Evolutionary conservation across 2,329 filamentous ascomycete genomes (phyloP).

Genomic region (Cercospora sp.): DNA sequence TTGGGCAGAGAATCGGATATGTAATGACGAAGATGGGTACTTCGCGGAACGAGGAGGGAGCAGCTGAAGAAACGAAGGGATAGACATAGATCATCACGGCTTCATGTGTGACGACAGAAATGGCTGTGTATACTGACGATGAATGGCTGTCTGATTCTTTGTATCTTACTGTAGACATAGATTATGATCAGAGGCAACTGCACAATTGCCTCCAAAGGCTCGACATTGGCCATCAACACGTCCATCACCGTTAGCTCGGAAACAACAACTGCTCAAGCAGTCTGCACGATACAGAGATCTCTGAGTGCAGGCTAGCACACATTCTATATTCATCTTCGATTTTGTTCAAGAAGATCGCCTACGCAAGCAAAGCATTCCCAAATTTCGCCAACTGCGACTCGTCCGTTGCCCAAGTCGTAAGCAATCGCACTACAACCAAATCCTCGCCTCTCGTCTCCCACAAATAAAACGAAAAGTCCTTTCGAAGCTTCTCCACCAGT

Average conservation of each 20-base stretch:
- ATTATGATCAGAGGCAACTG: background rate
- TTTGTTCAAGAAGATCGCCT: background rate
- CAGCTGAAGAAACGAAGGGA: background rate
- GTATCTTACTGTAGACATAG: background rate
- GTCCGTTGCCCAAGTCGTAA: slow-evolving; percentile 10
- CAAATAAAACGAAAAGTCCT: slow-evolving; percentile 7
- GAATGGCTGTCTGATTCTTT: background rate
- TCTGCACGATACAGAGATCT: background rate
- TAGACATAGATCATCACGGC: background rate
- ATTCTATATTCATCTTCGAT: background rate
- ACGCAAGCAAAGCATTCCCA: background rate
- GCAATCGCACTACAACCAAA: slow-evolving; percentile 6
- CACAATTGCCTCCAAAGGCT: background rate
- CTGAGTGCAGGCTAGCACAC: background rate
- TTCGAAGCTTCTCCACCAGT: slow-evolving; percentile 2
- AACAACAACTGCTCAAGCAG: background rate
- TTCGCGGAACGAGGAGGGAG: background rate
- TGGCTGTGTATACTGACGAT: background rate
- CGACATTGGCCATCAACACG: background rate
- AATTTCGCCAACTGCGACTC: slow-evolving; percentile 8
- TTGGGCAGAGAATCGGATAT: slow-evolving; percentile 49
- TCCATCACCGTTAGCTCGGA: background rate
- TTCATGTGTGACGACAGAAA: background rate
- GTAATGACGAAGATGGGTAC: slow-evolving; percentile 50
- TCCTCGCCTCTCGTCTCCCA: slow-evolving; percentile 11